Percentiles rank a stretch among this genome's conserved stretches.
Evolutionary conservation across 202 grass and related monocot species (phyloP).

Genomic region (Carex arenaria): DNA sequence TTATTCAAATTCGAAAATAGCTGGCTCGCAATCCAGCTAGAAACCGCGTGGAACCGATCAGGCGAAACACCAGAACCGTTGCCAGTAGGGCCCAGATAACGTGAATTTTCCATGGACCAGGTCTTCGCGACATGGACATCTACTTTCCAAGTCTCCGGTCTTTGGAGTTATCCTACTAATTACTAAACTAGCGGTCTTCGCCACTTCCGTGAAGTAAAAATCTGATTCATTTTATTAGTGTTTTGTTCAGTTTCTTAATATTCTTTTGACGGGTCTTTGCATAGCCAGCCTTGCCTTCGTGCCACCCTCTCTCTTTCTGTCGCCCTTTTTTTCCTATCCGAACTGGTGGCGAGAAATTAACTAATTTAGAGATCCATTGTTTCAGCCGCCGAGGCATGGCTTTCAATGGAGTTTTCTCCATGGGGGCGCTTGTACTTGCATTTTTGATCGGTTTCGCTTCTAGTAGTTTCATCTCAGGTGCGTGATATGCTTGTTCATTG

Average conservation of each 20-base stretch:
- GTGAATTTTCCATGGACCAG: neutral
- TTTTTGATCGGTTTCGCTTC: constrained; percentile 20
- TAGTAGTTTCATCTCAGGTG: constrained; percentile 67
- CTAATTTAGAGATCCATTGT: neutral
- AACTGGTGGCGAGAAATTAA: constrained; percentile 14
- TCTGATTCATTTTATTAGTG: neutral
- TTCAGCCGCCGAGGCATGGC: constrained; percentile 38
- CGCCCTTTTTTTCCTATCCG: neutral
- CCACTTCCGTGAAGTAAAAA: neutral
- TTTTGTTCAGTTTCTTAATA: neutral
- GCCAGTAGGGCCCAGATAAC: neutral
- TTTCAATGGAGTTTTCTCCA: constrained; percentile 13
- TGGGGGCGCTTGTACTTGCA: constrained; percentile 32
- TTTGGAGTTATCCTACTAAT: neutral
- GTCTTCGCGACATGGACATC: neutral
- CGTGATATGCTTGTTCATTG: neutral
- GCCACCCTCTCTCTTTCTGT: constrained; percentile 10
- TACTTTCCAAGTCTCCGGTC: neutral
- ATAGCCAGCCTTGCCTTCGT: constrained; percentile 9
- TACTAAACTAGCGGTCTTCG: neutral
- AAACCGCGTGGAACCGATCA: constrained; percentile 14
- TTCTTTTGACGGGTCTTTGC: constrained; percentile 16
- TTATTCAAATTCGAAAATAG: neutral
- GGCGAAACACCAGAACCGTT: neutral
- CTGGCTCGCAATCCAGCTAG: neutral